These are phyloP conservation scores for Spinellus fusiger DNA, from an alignment of 192 early-diverging fungal genomes.

Conservation along the genomic window DNA sequence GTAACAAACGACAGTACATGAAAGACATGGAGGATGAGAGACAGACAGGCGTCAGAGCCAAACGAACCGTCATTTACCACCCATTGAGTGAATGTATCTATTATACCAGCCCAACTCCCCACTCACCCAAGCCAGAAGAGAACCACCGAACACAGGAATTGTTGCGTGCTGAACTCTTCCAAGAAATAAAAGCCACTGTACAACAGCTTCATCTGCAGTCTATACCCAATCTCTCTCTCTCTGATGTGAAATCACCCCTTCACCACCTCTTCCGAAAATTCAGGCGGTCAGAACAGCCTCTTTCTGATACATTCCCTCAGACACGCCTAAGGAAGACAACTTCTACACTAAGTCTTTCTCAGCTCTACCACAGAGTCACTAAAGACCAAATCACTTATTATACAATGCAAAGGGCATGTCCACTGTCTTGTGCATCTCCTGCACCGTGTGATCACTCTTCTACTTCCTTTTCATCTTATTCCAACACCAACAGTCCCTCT, in stretches of 20 bases:
- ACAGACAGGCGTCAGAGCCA: constrained; percentile 2
- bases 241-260: constrained; percentile 10
- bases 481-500: not conserved
- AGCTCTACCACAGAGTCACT: constrained; percentile 22
- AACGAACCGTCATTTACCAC: constrained; percentile 24
- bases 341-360: constrained; percentile 10
- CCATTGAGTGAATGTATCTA: constrained; percentile 20
- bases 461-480: not conserved
- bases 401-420: constrained; percentile 13
- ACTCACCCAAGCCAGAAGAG: constrained; percentile 16
- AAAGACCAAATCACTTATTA: constrained; percentile 25
- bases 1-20: constrained; percentile 12
- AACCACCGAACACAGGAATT: constrained; percentile 11
- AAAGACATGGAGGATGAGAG: constrained; percentile 26
- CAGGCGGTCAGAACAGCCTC: constrained; percentile 1
- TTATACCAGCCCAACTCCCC: constrained; percentile 21
- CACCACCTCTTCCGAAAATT: constrained; percentile 15
- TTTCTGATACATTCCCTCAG: not conserved
- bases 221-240: not conserved
- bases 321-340: constrained; percentile 1
- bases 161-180: constrained; percentile 16
- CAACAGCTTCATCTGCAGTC: constrained; percentile 14
- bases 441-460: constrained; percentile 2
- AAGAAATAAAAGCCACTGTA: constrained; percentile 17
- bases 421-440: not conserved